Evolutionary conservation across 2,329 filamentous ascomycete genomes (phyloP).

Genomic region (Aureobasidium leucospermi): DNA sequence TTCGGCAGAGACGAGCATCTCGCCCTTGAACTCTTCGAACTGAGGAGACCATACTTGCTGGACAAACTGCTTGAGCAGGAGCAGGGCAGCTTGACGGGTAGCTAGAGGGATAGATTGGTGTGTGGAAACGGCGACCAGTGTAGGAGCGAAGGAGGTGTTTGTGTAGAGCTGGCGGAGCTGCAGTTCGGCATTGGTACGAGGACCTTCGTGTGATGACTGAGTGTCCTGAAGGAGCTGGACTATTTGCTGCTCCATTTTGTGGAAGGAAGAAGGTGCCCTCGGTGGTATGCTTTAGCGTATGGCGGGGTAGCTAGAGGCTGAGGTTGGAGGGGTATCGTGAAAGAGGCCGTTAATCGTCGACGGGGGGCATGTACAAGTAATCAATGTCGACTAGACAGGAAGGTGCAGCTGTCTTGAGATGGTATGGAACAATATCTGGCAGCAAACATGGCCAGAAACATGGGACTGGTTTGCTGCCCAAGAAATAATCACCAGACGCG

Average conservation of each 20-base stretch:
- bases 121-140: slow-evolving; percentile 71
- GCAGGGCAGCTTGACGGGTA: slow-evolving; percentile 76
- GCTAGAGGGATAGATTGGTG: slow-evolving; percentile 65
- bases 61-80: slow-evolving; percentile 75
- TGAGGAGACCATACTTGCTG: slow-evolving; percentile 74
- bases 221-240: slow-evolving; percentile 82
- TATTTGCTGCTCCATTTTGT: slow-evolving; percentile 80
- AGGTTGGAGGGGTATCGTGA: background rate
- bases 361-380: background rate
- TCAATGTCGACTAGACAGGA: no score
- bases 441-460: background rate
- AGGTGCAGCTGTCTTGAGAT: background rate
- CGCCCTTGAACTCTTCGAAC: slow-evolving; percentile 62
- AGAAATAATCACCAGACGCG: background rate
- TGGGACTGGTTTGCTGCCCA: background rate
- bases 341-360: background rate
- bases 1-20: slow-evolving; percentile 62
- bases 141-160: slow-evolving; percentile 65
- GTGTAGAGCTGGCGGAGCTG: slow-evolving; percentile 66
- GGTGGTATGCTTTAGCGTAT: slow-evolving; percentile 1
- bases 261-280: background rate
- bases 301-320: background rate
- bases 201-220: slow-evolving; percentile 66
- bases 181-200: slow-evolving; percentile 79
- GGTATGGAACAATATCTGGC: background rate